Conservation (phyloP, 768 basidiomycete genomes). For the Suillus subaureus region DNA sequence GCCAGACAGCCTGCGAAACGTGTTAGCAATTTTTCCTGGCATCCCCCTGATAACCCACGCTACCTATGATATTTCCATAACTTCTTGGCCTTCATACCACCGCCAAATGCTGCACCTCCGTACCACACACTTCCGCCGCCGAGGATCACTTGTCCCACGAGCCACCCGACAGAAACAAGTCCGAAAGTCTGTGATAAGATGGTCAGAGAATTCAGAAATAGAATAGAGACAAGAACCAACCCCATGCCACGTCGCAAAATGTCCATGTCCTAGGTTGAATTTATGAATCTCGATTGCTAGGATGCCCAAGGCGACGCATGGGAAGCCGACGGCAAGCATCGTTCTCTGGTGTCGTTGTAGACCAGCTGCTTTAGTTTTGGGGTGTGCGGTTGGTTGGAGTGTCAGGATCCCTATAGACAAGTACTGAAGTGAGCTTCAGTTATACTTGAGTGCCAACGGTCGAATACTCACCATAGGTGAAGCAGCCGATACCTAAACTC, state of each 20-base stretch:
- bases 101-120: conserved; percentile 68
- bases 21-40: neutral
- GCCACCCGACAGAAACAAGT: conserved; percentile 60
- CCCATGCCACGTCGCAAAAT: conserved; percentile 78
- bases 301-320: conserved; percentile 60
- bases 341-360: conserved; percentile 70
- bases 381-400: conserved; percentile 71
- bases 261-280: conserved; percentile 44
- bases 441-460: neutral
- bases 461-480: conserved; percentile 58
- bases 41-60: neutral
- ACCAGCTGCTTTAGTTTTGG: conserved; percentile 65
- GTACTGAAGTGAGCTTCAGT: neutral
- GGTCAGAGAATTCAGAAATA: neutral
- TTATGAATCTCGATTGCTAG: conserved; percentile 69
- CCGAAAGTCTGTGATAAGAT: conserved; percentile 55
- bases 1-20: conserved; percentile 59
- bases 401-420: conserved; percentile 62
- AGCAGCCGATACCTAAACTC: conserved; percentile 52
- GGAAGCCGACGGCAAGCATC: conserved; percentile 56
- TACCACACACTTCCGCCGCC: conserved; percentile 84
- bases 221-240: conserved; percentile 35
- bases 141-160: conserved; percentile 57
- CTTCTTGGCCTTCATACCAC: conserved; percentile 66
- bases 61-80: conserved; percentile 87